Conservation (phyloP, 2,329 filamentous ascomycete species). For the Cladosporium sp. region DNA sequence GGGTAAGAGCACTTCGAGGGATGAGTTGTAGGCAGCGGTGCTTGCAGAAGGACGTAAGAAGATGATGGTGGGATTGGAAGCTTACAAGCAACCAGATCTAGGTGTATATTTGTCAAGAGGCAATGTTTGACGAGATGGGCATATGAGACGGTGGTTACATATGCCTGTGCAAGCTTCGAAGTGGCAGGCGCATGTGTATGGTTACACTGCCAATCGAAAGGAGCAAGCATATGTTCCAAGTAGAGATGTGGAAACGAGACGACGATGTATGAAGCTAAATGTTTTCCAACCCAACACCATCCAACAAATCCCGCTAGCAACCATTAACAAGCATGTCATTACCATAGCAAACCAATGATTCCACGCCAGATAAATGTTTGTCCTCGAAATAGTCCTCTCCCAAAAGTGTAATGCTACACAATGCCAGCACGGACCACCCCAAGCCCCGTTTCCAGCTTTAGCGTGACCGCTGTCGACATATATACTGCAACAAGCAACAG, state of each 20-base stretch:
- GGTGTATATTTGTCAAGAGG: not conserved
- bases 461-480: slow-evolving; percentile 5
- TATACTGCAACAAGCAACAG: not conserved
- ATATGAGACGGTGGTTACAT: not conserved
- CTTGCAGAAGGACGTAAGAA: not conserved
- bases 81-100: not conserved
- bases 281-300: not conserved
- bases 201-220: not conserved
- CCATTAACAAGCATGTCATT: not conserved
- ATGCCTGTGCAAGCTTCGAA: not conserved
- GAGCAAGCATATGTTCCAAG: not conserved
- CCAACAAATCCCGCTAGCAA: not conserved
- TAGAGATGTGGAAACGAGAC: not conserved
- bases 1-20: slow-evolving; percentile 23
- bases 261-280: not conserved
- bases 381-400: not conserved
- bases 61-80: not conserved
- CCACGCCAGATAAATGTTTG: not conserved
- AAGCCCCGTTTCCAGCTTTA: not conserved
- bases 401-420: not conserved
- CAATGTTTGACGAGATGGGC: not conserved
- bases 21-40: slow-evolving; percentile 28
- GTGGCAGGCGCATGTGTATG: not conserved
- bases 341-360: not conserved
- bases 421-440: not conserved